A percentile compares a stretch with the other conserved stretches of the same genome.
These are phyloP conservation scores for Scytalidium lignicola DNA, from an alignment of 2,329 filamentous ascomycete genomes.

Conservation along the genomic window DNA sequence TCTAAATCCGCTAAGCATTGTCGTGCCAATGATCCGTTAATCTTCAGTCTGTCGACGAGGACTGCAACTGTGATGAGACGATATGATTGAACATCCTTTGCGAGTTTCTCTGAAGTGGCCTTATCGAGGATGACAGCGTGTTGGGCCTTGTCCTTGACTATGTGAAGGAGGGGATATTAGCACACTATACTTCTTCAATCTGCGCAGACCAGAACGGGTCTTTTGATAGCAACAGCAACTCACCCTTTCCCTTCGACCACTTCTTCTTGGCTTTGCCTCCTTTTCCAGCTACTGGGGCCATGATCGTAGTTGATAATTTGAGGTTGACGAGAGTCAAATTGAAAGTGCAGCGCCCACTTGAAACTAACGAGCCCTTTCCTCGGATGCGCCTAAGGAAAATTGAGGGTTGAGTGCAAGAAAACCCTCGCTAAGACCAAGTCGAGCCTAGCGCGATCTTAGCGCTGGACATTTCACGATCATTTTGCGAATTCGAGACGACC, in stretches of 20 bases:
- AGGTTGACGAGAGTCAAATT: neutral
- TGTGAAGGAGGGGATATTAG: conserved; percentile 36
- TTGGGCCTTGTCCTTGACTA: conserved; percentile 99
- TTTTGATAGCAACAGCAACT: conserved; percentile 21
- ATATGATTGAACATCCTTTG: conserved; percentile 99
- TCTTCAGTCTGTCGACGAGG: conserved; percentile 99
- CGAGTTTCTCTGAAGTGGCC: conserved; percentile 92
- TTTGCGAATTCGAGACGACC: neutral
- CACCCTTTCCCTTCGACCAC: conserved; percentile 61
- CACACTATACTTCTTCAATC: neutral
- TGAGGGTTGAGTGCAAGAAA: neutral
- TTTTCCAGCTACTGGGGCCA: conserved; percentile 38
- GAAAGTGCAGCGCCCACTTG: neutral
- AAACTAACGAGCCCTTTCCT: neutral
- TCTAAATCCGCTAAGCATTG: conserved; percentile 86
- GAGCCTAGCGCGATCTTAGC: neutral
- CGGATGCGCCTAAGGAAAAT: neutral
- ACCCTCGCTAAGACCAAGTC: neutral
- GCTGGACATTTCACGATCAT: neutral
- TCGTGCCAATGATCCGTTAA: conserved; percentile 96
- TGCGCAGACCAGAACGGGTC: neutral
- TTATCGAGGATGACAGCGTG: conserved; percentile 99
- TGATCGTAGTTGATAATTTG: conserved; percentile 29
- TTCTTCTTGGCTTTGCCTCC: conserved; percentile 1
- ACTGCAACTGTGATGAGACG: conserved; percentile 97